A percentile compares a stretch with the other conserved stretches of the same genome.
phyloP scores from a whole-genome alignment of 2,329 filamentous ascomycete species.

The Fusarium avenaceum region DNA sequence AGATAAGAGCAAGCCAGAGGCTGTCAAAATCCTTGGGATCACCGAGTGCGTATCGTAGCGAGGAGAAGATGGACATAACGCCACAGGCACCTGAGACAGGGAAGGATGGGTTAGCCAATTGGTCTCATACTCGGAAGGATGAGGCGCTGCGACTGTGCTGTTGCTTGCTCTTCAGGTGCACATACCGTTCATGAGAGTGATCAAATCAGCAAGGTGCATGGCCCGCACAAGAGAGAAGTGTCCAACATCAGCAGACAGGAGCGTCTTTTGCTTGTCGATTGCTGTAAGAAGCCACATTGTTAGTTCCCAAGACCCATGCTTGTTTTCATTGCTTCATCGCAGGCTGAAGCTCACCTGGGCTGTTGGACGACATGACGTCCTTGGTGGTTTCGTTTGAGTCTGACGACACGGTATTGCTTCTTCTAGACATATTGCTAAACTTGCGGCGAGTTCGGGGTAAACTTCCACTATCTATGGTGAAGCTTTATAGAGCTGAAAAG shows the following conservation, averaged over 20 bases:
- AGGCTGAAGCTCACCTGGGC: slow-evolving; percentile 53
- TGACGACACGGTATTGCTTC: slow-evolving; percentile 61
- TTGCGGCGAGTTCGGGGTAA: not conserved
- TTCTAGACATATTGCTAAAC: slow-evolving; percentile 70
- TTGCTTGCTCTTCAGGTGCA: slow-evolving; percentile 1
- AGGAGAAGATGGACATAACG: slow-evolving; percentile 95
- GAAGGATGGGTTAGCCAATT: slow-evolving; percentile 18
- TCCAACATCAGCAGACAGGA: slow-evolving; percentile 76
- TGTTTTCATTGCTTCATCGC: slow-evolving; percentile 1
- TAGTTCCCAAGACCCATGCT: slow-evolving; percentile 11
- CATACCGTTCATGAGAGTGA: slow-evolving; percentile 84
- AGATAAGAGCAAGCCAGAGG: slow-evolving; percentile 84
- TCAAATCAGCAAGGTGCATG: slow-evolving; percentile 84
- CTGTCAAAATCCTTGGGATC: slow-evolving; percentile 74
- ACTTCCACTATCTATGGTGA: not conserved
- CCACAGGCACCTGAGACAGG: slow-evolving; percentile 76
- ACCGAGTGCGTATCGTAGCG: slow-evolving; percentile 90
- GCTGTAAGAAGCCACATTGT: slow-evolving; percentile 56
- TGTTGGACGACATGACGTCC: slow-evolving; percentile 48
- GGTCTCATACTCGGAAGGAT: no score
- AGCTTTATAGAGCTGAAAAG: not conserved
- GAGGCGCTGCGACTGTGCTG: not conserved
- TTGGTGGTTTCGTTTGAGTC: slow-evolving; percentile 51
- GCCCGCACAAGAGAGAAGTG: slow-evolving; percentile 79
- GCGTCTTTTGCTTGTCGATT: slow-evolving; percentile 80